Conservation (phyloP, 192 early-diverging fungal species). For the Podila epicladia region DNA sequence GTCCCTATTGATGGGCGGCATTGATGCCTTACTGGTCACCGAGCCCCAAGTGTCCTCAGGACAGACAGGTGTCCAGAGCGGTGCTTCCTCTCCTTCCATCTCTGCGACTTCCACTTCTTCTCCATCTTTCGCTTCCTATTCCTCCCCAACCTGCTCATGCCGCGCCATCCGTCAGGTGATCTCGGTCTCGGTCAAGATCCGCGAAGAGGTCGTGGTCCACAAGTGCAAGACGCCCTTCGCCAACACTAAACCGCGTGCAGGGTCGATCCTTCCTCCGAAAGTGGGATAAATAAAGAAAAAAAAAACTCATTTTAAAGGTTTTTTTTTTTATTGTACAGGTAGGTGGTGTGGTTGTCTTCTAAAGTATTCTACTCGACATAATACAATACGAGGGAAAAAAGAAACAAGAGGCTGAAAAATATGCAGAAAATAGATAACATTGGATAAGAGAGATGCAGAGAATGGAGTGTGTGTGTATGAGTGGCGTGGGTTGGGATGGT, state of each 20-base stretch:
- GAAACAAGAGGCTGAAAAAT: no score
- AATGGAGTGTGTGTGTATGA: no score
- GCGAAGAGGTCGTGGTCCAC: slow-evolving; percentile 35
- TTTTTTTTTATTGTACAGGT: no score
- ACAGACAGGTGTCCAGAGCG: no score
- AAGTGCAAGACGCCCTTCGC: slow-evolving; percentile 47
- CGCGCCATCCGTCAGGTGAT: slow-evolving; percentile 34
- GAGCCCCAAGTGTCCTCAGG: background rate
- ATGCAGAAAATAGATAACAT: no score
- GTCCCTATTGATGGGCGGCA: slow-evolving; percentile 60
- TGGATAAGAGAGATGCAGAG: no score
- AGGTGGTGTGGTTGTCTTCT: no score
- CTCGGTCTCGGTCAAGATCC: slow-evolving; percentile 22
- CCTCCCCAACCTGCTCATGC: slow-evolving; percentile 31
- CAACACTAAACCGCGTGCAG: background rate
- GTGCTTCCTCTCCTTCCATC: background rate
- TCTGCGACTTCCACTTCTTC: background rate
- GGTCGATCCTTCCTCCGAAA: background rate
- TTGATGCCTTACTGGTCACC: slow-evolving; percentile 54
- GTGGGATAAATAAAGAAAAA: background rate
- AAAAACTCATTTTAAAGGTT: background rate
- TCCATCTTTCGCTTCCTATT: background rate
- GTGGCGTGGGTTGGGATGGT: no score
- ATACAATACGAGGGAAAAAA: no score
- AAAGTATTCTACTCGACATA: no score